Base-by-base conservation (phyloP, 257 asterid genomes). In the Ilex aquifolium region DNA sequence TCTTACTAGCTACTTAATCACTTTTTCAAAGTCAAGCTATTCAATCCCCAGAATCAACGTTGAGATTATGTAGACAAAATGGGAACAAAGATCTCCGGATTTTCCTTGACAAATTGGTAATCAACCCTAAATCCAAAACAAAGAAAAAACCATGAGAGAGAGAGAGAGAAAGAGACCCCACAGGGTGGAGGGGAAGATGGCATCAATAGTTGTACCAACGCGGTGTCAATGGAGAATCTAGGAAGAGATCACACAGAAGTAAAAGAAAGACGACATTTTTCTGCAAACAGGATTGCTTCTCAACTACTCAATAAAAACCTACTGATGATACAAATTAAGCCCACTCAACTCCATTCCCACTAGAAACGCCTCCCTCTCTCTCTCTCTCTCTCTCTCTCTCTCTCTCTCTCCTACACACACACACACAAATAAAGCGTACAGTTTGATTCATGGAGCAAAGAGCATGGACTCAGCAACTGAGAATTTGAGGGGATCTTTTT, bases 281-380 rank as follows among this genome's bases (percentile, higher is more conserved):
- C 72, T 65, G 70, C 73, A 61, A 77, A 76, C 72, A 46, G 49
- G 69, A 65, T 83, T 77, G 86, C 82, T 79, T 83, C 81, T 74
- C 83, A 72, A 74, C 88, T 74, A 69, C 85, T 82, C 81, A 64
- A 77, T 68, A 65, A 60, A 69, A 74, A 64, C 66, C 71, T 30
- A 30, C 65, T 7, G 49, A 48, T 53, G 6, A 29, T 46, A 46
- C 52, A 46, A 46, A 2, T 4, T 11, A 2, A 46, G 12, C 52
- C 52, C 52, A 10, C 52, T 11, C n/a, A 7, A 46, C 52, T 46
- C 11, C 52, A 5, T 46, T 11, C 51, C 51, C 51, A 10, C 51
- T 13, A 3, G 13, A 2, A 3, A 46, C 13, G 51, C 51, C 13
- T 46, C 51, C 9, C 51, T 46, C 51, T 46, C 51, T 46, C 15